Base-by-base conservation (phyloP, 164 flowering plant species). In the Santalum album region DNA sequence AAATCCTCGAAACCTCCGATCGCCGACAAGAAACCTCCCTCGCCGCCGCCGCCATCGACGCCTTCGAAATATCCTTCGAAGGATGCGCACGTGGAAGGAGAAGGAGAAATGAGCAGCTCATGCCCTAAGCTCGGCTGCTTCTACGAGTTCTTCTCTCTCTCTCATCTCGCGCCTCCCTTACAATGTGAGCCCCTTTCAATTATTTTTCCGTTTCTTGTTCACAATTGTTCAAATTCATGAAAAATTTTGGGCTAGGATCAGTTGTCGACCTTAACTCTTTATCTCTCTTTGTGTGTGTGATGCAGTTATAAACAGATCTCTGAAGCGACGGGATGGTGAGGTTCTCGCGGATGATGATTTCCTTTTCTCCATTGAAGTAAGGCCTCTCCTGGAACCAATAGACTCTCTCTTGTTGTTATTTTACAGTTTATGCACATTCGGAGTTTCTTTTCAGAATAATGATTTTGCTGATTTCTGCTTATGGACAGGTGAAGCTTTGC, bases 91-190 rank as follows among this genome's bases (percentile, higher is more conserved):
- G 60, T 62, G 58, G 86, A 78, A 11, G 76, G 60, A 22, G 96
- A 88, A 21, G 88, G 79, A 58, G 96, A 87, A 59, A 72, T 78
- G 72, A 83, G 76, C 71, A 77, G 79, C 51, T 75, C 90, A 5
- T 78, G 72, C 58, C 91, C 95, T 20, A 79, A 80, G 71, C 81
- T 92, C 7, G 96, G 86, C 2, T 71, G 76, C 65, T 92, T 92
- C 67, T 92, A 89, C 62, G 96, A 92, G 55, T 92, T 92, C 75
- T 92, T 92, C 78, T 89, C 99, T 22, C 88, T 92, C 42, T 77
- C 96, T 18, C 85, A 87, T 64, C 91, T 89, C 79, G 76, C 87
- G 49, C 91, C 96, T 55, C 98, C 99, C 10, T 57, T 92, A 25
- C 97, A 92, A 48, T 83, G 99, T 92, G 77, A 60, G n/a, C 61